Conservation (phyloP, 2,329 filamentous ascomycete species). For the Paecilomyces sp. region DNA sequence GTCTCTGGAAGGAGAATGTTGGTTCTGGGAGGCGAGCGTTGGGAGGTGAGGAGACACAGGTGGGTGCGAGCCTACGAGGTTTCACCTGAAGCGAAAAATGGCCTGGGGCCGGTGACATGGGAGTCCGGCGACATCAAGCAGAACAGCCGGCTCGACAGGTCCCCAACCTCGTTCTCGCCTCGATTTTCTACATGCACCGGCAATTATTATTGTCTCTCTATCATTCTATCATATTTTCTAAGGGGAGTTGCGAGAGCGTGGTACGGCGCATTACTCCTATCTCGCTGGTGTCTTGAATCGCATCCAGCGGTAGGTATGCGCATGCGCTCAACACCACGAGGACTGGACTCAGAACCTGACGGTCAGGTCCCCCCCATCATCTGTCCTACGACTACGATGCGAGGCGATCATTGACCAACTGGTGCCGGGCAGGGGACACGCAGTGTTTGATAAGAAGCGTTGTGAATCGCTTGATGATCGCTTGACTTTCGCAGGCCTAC, state of each 20-base stretch:
- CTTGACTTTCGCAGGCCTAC: neutral
- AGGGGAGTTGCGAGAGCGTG: neutral
- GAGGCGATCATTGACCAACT: neutral
- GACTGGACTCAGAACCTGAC: neutral
- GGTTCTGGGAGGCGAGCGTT: constrained; percentile 11
- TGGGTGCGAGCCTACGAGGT: constrained; percentile 28
- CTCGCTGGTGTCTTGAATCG: constrained; percentile 1
- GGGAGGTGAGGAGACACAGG: constrained; percentile 17
- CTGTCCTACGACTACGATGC: neutral
- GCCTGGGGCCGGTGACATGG: constrained; percentile 24
- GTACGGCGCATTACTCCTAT: neutral
- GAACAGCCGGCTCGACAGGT: neutral
- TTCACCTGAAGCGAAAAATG: constrained; percentile 36
- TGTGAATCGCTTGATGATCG: neutral
- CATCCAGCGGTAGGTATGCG: constrained; percentile 2
- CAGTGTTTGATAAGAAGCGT: neutral
- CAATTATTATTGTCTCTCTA: neutral
- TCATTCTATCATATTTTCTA: neutral
- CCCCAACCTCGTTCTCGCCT: constrained; percentile 11
- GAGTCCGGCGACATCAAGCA: constrained; percentile 13
- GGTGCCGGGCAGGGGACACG: neutral
- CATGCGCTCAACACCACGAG: constrained; percentile 3
- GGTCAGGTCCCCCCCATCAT: neutral
- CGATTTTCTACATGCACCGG: neutral
- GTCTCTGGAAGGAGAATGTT: constrained; percentile 8